Evolutionary conservation across 495 filamentous ascomycete species (phyloP).

Genomic region (Xylaria longipes): DNA sequence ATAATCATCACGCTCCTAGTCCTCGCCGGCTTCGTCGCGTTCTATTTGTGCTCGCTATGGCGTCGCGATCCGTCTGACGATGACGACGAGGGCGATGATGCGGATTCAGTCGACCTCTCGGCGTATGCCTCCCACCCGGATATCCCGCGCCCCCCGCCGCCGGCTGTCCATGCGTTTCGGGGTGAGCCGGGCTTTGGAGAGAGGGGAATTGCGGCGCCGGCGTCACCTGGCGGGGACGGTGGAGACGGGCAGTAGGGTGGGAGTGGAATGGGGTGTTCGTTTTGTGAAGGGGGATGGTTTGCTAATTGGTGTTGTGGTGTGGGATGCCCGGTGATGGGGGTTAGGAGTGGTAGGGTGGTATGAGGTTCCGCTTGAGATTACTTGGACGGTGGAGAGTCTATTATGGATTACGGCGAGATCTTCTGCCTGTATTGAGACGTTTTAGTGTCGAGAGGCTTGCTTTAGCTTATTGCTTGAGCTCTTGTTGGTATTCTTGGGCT

Average conservation of each 20-base stretch:
- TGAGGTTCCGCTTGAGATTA: too few relatives aligned
- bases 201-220: neutral
- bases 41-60: neutral
- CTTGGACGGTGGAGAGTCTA: too few relatives aligned
- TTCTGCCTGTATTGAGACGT: too few relatives aligned
- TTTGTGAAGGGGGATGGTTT: neutral
- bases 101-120: neutral
- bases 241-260: neutral
- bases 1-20: neutral
- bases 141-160: neutral
- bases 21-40: neutral
- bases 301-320: neutral
- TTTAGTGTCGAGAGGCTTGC: neutral
- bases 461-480: too few relatives aligned
- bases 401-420: too few relatives aligned
- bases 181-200: neutral
- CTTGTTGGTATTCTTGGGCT: too few relatives aligned
- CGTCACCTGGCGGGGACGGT: neutral
- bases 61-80: neutral
- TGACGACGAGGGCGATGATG: neutral
- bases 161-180: neutral
- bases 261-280: neutral
- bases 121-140: neutral
- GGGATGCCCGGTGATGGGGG: neutral
- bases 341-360: neutral